A percentile compares a stretch with the other conserved stretches of the same genome.
Conservation (phyloP, 495 filamentous ascomycete genomes). For the Tuber calosporum region DNA sequence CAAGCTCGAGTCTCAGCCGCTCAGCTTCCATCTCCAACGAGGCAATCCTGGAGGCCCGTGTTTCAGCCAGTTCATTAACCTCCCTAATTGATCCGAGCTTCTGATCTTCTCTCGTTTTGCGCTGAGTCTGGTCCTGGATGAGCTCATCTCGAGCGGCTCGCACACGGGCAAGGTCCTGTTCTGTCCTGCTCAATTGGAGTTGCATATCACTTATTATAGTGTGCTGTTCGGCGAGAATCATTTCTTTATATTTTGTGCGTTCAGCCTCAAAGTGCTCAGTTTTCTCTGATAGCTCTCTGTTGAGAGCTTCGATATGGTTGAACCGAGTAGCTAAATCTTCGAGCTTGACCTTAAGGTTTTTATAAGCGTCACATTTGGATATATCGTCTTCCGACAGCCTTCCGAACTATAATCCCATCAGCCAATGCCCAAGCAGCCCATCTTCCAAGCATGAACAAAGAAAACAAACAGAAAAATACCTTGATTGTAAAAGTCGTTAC, state of each 20-base stretch:
- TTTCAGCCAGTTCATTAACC: slow-evolving; percentile 68
- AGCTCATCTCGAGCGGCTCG: slow-evolving; percentile 75
- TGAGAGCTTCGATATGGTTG: slow-evolving; percentile 84
- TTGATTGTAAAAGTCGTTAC: slow-evolving; percentile 63
- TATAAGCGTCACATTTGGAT: slow-evolving; percentile 83
- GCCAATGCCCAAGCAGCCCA: slow-evolving; percentile 35
- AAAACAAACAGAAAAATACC: slow-evolving; percentile 39
- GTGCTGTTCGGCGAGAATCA: slow-evolving; percentile 71
- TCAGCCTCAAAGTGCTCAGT: slow-evolving; percentile 77
- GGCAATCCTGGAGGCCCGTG: slow-evolving; percentile 64
- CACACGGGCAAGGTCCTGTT: slow-evolving; percentile 78
- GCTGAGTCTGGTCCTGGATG: slow-evolving; percentile 68
- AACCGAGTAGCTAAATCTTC: slow-evolving; percentile 86
- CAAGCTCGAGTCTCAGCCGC: slow-evolving; percentile 52
- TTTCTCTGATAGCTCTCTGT: slow-evolving; percentile 75
- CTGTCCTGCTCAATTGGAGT: slow-evolving; percentile 67
- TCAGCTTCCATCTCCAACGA: slow-evolving; percentile 75
- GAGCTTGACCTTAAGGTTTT: slow-evolving; percentile 76
- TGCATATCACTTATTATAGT: slow-evolving; percentile 64
- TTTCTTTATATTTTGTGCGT: slow-evolving; percentile 68
- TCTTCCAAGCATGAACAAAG: background rate
- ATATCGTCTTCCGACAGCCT: slow-evolving; percentile 88
- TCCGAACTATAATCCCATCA: slow-evolving; percentile 51
- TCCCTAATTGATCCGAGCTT: slow-evolving; percentile 61
- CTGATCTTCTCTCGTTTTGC: slow-evolving; percentile 69